Evolutionary conservation across 768 basidiomycete species (phyloP).

Genomic region (Lepiota venenata): DNA sequence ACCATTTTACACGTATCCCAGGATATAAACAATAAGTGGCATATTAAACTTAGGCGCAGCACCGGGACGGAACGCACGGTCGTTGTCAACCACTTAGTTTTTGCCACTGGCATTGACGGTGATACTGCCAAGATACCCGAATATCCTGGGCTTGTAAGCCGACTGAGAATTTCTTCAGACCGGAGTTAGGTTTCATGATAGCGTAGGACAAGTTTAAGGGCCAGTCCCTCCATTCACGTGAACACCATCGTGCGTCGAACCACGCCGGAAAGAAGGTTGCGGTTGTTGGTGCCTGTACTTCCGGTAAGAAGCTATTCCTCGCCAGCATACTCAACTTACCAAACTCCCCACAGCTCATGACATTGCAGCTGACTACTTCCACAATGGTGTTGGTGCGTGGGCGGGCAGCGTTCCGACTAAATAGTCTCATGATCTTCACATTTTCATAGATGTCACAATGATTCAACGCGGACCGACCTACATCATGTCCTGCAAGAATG

Average conservation of each 20-base stretch:
- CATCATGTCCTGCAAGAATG: slow-evolving; percentile 42
- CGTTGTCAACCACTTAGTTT: slow-evolving; percentile 48
- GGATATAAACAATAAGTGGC: slow-evolving; percentile 40
- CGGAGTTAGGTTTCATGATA: background rate
- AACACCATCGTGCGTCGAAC: slow-evolving; percentile 44
- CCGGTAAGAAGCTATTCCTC: slow-evolving; percentile 27
- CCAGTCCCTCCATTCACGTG: slow-evolving; percentile 45
- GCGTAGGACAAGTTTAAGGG: slow-evolving; percentile 41
- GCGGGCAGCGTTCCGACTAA: too few species aligned
- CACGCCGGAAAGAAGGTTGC: slow-evolving; percentile 62
- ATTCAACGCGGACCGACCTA: slow-evolving; percentile 35
- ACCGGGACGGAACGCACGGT: slow-evolving; percentile 32
- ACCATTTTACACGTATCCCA: slow-evolving; percentile 33
- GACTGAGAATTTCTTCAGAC: background rate
- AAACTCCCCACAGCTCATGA: slow-evolving; percentile 30
- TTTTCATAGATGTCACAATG: too few species aligned
- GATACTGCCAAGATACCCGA: slow-evolving; percentile 42
- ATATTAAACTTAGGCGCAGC: slow-evolving; percentile 34
- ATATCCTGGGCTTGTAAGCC: slow-evolving; percentile 38
- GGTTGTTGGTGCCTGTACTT: slow-evolving; percentile 67
- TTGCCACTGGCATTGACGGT: slow-evolving; percentile 53
- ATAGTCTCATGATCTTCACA: too few species aligned
- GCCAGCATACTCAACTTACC: background rate
- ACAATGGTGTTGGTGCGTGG: slow-evolving; percentile 29
- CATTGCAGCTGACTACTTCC: slow-evolving; percentile 33